Evolutionary conservation across 2,329 filamentous ascomycete genomes (phyloP).

Genomic region (Torrubiella hemipterigena): DNA sequence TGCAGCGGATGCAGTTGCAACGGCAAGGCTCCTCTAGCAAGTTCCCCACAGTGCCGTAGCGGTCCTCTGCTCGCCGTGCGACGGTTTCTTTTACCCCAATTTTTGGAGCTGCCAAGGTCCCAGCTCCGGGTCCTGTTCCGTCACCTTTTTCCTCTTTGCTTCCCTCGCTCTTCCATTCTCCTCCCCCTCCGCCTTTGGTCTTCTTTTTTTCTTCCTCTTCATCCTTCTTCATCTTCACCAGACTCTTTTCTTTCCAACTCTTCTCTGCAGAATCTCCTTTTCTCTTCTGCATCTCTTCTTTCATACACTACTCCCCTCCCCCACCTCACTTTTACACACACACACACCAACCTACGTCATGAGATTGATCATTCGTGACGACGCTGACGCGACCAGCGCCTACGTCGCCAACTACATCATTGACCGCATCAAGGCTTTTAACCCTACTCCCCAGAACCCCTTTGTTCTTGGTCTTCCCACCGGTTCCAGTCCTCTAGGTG

Average conservation of each 20-base stretch:
- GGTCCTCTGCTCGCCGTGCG: too few species aligned
- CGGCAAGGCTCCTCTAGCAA: too few species aligned
- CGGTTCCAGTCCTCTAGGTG: constrained; percentile 65
- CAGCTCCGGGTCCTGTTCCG: too few species aligned
- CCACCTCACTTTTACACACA: constrained; percentile 1
- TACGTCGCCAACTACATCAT: constrained; percentile 78
- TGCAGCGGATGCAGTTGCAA: too few species aligned
- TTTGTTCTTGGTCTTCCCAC: constrained; percentile 79
- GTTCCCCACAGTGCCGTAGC: too few species aligned
- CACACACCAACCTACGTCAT: constrained; percentile 27
- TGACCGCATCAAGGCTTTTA: constrained; percentile 67
- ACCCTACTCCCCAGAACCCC: constrained; percentile 57
- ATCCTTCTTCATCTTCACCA: constrained; percentile 8
- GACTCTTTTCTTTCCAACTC: neutral
- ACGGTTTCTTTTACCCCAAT: too few species aligned
- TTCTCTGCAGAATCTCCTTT: neutral
- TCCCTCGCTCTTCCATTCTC: too few species aligned
- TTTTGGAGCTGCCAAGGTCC: too few species aligned
- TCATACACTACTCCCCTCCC: constrained; percentile 1
- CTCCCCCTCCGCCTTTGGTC: too few species aligned
- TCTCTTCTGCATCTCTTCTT: constrained; percentile 1
- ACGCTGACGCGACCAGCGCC: constrained; percentile 53
- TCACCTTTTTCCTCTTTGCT: too few species aligned
- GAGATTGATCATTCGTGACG: constrained; percentile 75
- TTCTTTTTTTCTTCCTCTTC: constrained; percentile 8